These are phyloP conservation scores for Phaffia rhodozyma DNA, from an alignment of 1,284 basidiomycete genomes.

Conservation along the genomic window DNA sequence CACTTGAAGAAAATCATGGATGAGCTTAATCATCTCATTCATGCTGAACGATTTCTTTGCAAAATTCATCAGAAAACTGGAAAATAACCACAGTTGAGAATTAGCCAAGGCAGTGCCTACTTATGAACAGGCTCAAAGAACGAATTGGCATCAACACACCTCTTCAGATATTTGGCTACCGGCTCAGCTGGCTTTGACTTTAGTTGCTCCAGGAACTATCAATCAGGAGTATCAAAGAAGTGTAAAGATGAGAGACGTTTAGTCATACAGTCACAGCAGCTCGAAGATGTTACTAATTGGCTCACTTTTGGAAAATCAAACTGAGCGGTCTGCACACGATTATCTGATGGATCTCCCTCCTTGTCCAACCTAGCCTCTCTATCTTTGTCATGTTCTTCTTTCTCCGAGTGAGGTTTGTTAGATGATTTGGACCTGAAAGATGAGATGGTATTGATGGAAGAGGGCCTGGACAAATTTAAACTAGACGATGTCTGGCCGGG, in stretches of 20 bases:
- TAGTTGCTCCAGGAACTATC: conserved; percentile 77
- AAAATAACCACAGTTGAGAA: background rate
- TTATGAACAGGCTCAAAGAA: background rate
- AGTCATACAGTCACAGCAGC: background rate
- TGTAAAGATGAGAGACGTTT: background rate
- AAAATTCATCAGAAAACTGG: conserved; percentile 80
- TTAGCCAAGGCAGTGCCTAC: background rate
- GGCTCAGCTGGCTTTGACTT: conserved; percentile 70
- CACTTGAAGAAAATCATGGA: conserved; percentile 79
- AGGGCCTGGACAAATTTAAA: too few species aligned
- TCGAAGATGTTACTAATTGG: background rate
- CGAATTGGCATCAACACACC: conserved; percentile 42
- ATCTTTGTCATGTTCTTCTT: too few species aligned
- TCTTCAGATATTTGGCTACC: conserved; percentile 78
- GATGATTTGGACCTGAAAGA: too few species aligned
- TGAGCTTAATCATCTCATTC: conserved; percentile 81
- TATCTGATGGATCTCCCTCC: too few species aligned
- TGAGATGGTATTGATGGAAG: too few species aligned
- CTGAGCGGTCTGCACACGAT: too few species aligned
- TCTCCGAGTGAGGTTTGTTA: too few species aligned
- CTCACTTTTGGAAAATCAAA: conserved; percentile 34
- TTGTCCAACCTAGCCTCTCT: too few species aligned
- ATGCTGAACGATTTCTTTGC: conserved; percentile 77
- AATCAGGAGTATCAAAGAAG: too few species aligned
- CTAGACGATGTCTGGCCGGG: too few species aligned